Evolutionary conservation across 192 early-diverging fungal species (phyloP).

Genomic region (Podochytrium sp.): DNA sequence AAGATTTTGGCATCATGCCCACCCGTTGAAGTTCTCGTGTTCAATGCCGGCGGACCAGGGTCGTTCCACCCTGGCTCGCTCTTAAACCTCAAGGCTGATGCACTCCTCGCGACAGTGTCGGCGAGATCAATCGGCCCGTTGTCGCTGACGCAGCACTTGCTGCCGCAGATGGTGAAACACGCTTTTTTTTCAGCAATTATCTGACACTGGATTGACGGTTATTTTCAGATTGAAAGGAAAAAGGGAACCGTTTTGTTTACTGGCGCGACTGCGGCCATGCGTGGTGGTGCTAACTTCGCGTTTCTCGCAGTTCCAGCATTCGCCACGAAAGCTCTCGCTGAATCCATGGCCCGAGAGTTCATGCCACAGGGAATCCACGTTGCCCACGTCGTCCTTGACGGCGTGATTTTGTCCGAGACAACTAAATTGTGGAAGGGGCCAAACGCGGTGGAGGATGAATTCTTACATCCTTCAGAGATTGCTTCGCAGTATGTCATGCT

Average conservation of each 20-base stretch:
- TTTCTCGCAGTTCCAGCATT: slow-evolving; percentile 40
- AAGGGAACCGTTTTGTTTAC: slow-evolving; percentile 41
- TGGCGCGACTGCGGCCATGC: slow-evolving; percentile 38
- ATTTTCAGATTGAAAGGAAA: slow-evolving; percentile 19
- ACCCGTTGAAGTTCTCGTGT: slow-evolving; percentile 19
- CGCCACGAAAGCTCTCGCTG: slow-evolving; percentile 28
- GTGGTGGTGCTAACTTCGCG: slow-evolving; percentile 33
- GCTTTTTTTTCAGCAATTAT: not conserved
- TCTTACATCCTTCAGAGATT: slow-evolving; percentile 23
- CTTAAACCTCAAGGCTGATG: slow-evolving; percentile 6
- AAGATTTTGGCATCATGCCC: not conserved
- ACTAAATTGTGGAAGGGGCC: slow-evolving; percentile 17
- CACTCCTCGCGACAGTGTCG: slow-evolving; percentile 2
- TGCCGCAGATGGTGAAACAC: slow-evolving; percentile 28
- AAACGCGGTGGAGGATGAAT: slow-evolving; percentile 22
- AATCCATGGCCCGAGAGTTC: slow-evolving; percentile 42
- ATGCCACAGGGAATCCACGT: slow-evolving; percentile 43
- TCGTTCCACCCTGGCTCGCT: slow-evolving; percentile 18
- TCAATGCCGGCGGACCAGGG: slow-evolving; percentile 25
- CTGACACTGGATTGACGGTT: not conserved
- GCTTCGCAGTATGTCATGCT: slow-evolving; percentile 31
- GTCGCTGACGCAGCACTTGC: slow-evolving; percentile 12
- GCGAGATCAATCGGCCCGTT: slow-evolving; percentile 20
- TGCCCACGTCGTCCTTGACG: slow-evolving; percentile 41
- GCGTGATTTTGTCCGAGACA: slow-evolving; percentile 30